Evolutionary conservation across 2,329 filamentous ascomycete genomes (phyloP), one percentile per base, ranked within the genome.

Genomic region (Curvularia lunata): DNA sequence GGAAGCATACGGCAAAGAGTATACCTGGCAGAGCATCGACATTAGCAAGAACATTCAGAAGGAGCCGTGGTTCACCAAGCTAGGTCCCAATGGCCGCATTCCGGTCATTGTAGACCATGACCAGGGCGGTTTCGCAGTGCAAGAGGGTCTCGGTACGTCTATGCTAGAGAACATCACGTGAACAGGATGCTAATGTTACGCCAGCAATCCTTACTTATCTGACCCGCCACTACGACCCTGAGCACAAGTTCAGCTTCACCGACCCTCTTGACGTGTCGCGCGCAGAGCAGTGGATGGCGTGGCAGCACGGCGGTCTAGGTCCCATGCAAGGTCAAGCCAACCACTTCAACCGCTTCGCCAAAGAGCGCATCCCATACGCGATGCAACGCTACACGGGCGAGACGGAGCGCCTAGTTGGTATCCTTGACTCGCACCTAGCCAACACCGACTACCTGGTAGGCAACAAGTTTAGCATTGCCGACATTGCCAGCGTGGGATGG

Each of bases 61-160:
- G 74, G 82, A 89, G 78, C 80, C 83, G 1, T 90, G 87, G 87
- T 90, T 85, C 78, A 85, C 82, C 0, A 83, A 83, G 37, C 70
- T 87, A 28, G 83, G 83, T 58, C 86, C 87, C 37, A 90, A 90
- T 73, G 87, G 87, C 3, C 82, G 86, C 16, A 88, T 89, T 64
- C 86, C 87, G 1, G 86, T 84, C 46, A 83, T 90, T 46, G 82
- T 89, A 28, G 87, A 90, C 76, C 87, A 90, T 63, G 85, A 89
- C 73, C 82, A 85, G 60, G 78, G 79, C 54, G 82, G 76, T 46
- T 84, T 89, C 50, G 76, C 83, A 42, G 86, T 81, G 47, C 75
- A 78, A 66, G 79, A 82, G 61, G 79, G 79, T 25, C 61, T 73
- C 42, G 69, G 71, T 77, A 49, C 53, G 72, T 61, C 30, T 32